Base-by-base conservation (phyloP, 306 rosid species). In the Prosopis cineraria region DNA sequence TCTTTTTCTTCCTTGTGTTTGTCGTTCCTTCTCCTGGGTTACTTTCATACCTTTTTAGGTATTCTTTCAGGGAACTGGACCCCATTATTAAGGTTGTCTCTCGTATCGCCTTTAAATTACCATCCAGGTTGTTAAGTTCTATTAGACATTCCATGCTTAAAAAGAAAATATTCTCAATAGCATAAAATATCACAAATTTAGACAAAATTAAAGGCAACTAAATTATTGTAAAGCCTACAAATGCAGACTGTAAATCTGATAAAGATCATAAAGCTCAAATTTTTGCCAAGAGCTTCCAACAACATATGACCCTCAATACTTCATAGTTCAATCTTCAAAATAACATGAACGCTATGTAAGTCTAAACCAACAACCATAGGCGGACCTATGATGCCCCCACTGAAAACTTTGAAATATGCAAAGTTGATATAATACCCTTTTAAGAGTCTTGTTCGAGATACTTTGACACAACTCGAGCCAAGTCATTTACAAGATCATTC, bases 41-140 rank as follows among this genome's bases (percentile, higher is more conserved):
- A 71, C 82, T 85, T 62, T 81, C 89, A 47, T 94, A 94, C 47
- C 93, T 84, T 53, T 85, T 94, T 37, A 90, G 82, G 82, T 94
- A 94, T 73, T 90, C 98, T 84, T 88, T 88, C 22, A 86, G 87
- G 1, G 96, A 91, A 53, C 68, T 83, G 11, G 90, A 84, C 59
- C 84, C 84, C 74, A 72, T 77, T 27, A 62, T 52, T 62, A 83
- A 82, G 59, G 68, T 44, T 17, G 71, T 24, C 80, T 68, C 75
- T 84, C 73, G 43, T 80, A 44, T 34, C 33, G 50, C 85, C 74
- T 74, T n/a, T 19, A 66, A 17, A 55, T 58, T 20, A 29, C 79
- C 73, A 78, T 77, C 10, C 59, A 70, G 2, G 71, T 70, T 34
- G 66, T 66, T 47, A 55, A 56, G 16, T 56, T 81, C 27, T 2